A percentile compares a stretch with the other conserved stretches of the same genome.
These are phyloP conservation scores for Bertia moriformis DNA, from an alignment of 2,329 filamentous ascomycete species.

Conservation along the genomic window DNA sequence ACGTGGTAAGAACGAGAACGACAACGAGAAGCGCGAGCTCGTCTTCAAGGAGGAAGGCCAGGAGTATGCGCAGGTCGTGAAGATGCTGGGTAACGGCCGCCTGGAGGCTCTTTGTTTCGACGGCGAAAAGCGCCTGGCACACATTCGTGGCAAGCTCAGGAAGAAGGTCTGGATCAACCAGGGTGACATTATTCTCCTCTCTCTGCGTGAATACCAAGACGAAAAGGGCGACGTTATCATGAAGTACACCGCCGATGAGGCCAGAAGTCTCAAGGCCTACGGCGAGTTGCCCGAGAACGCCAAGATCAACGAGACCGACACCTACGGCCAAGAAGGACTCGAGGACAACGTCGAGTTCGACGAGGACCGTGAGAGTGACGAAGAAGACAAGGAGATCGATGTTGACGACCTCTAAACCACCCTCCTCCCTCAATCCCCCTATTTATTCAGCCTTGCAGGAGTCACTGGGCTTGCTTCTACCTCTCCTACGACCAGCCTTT, in stretches of 20 bases:
- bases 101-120: conserved; percentile 89
- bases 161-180: conserved; percentile 99
- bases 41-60: conserved; percentile 98
- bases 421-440: background rate
- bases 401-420: conserved; percentile 80
- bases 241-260: conserved; percentile 94
- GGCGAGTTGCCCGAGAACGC: conserved; percentile 92
- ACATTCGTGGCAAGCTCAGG: conserved; percentile 88
- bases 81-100: conserved; percentile 93
- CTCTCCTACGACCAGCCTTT: background rate
- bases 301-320: conserved; percentile 99
- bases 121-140: conserved; percentile 70
- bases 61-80: conserved; percentile 76
- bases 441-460: background rate
- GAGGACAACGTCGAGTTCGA: conserved; percentile 99
- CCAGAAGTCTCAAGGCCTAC: conserved; percentile 86
- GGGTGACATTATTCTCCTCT: conserved; percentile 81
- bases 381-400: conserved; percentile 67
- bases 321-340: conserved; percentile 78
- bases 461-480: background rate
- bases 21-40: conserved; percentile 97
- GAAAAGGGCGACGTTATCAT: conserved; percentile 87
- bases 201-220: conserved; percentile 82
- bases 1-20: conserved; percentile 97
- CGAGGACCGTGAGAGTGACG: conserved; percentile 63